Conservation (phyloP, 108 stramenopile genomes). For the Stephanodiscus triporus region DNA sequence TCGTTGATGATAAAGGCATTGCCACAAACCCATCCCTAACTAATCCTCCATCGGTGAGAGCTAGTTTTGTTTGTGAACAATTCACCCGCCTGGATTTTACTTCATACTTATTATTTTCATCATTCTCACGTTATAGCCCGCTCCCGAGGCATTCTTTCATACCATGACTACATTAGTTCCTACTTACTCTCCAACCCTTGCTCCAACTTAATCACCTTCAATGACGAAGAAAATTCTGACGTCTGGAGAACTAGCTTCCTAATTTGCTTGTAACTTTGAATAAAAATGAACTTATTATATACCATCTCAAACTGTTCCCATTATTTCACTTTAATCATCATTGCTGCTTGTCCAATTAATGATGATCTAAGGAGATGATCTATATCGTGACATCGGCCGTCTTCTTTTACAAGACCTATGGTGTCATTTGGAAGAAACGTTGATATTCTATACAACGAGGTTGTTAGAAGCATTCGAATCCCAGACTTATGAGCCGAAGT, state of each 20-base stretch:
- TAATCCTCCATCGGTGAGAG: not conserved
- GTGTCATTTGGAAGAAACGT: too few relatives aligned
- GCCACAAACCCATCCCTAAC: not conserved
- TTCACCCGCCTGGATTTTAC: not conserved
- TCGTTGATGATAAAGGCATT: not conserved
- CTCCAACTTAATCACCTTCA: not conserved
- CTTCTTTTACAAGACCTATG: not conserved
- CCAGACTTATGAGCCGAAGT: constrained; percentile 12
- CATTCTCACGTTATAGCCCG: not conserved
- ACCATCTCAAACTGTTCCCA: too few relatives aligned
- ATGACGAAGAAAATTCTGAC: not conserved
- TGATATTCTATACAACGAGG: too few relatives aligned
- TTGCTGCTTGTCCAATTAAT: not conserved
- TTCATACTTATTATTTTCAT: not conserved
- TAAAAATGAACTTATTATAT: too few relatives aligned
- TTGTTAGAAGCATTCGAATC: not conserved
- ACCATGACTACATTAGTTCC: not conserved
- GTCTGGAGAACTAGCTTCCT: not conserved
- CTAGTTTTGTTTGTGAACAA: not conserved
- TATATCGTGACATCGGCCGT: not conserved
- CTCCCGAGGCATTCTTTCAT: not conserved
- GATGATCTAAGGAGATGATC: not conserved
- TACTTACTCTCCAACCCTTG: not conserved
- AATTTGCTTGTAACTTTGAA: too few relatives aligned
- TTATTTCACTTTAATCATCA: too few relatives aligned